Evolutionary conservation across 2,329 filamentous ascomycete species (phyloP).

Genomic region (Neofusicoccum sp.): DNA sequence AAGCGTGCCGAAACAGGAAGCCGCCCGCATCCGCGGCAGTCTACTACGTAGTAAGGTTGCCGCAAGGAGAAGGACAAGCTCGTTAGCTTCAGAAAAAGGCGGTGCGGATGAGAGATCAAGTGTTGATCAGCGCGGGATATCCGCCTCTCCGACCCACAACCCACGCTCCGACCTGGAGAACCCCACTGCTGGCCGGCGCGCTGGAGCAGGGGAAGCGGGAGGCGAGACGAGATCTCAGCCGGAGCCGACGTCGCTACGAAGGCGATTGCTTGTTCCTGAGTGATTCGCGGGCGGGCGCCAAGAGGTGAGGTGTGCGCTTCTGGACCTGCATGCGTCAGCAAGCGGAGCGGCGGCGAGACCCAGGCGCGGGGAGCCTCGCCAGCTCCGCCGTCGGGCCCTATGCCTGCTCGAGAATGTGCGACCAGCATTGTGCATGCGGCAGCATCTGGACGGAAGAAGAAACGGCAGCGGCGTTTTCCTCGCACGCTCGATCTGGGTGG

Average conservation of each 20-base stretch:
- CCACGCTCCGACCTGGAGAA: constrained; percentile 8
- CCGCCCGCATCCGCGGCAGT: background rate
- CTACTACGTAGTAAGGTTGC: background rate
- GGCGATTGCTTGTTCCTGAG: background rate
- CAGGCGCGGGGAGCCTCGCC: background rate
- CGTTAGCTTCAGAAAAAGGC: background rate
- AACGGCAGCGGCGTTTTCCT: constrained; percentile 4
- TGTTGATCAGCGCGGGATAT: constrained; percentile 8
- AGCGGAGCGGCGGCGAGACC: background rate
- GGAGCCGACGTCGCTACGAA: background rate
- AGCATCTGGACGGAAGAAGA: constrained; percentile 6
- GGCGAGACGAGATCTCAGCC: background rate
- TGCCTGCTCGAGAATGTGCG: background rate
- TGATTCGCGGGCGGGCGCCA: background rate
- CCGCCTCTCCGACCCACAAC: constrained; percentile 9
- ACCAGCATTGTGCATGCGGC: background rate
- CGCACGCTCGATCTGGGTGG: background rate
- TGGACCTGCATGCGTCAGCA: background rate
- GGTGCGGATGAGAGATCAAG: constrained; percentile 13
- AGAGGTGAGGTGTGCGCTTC: background rate
- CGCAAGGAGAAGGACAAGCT: background rate
- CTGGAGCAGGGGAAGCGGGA: background rate
- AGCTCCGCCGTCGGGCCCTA: background rate
- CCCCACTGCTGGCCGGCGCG: background rate
- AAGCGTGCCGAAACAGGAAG: constrained; percentile 1